Evolutionary conservation across 352 stramenopile species (phyloP).

Genomic region (Halophytophthora polymorphica): DNA sequence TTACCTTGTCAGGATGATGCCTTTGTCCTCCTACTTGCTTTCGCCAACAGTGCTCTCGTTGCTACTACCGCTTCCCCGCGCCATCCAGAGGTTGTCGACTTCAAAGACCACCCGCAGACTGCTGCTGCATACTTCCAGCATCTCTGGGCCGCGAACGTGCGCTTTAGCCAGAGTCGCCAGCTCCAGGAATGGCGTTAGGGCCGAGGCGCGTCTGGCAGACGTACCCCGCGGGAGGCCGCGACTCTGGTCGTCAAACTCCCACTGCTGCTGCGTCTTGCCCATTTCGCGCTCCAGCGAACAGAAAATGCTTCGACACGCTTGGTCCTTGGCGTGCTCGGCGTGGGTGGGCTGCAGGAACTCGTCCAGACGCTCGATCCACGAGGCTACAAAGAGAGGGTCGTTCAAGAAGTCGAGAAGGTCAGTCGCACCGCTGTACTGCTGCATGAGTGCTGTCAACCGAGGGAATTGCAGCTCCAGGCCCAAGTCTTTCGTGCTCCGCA

Average conservation of each 20-base stretch:
- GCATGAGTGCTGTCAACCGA: slow-evolving; percentile 19
- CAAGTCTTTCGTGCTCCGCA: slow-evolving; percentile 32
- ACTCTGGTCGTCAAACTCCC: slow-evolving; percentile 55
- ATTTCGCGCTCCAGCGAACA: slow-evolving; percentile 55
- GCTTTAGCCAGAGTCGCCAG: slow-evolving; percentile 25
- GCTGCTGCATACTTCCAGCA: slow-evolving; percentile 37
- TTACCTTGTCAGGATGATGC: too few relatives aligned
- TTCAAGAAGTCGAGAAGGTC: slow-evolving; percentile 10
- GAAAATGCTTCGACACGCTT: slow-evolving; percentile 44
- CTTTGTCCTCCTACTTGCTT: too few relatives aligned
- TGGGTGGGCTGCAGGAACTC: slow-evolving; percentile 38
- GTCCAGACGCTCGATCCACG: slow-evolving; percentile 22
- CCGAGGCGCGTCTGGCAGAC: slow-evolving; percentile 21
- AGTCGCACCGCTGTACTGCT: slow-evolving; percentile 1
- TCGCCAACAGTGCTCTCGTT: slow-evolving; percentile 1
- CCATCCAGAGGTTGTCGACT: slow-evolving; percentile 46
- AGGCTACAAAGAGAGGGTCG: slow-evolving; percentile 23
- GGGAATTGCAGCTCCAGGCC: slow-evolving; percentile 36
- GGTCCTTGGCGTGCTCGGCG: slow-evolving; percentile 41
- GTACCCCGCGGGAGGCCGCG: slow-evolving; percentile 34
- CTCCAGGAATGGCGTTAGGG: slow-evolving; percentile 18
- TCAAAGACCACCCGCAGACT: slow-evolving; percentile 38
- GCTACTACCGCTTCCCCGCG: neutral
- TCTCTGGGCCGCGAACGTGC: slow-evolving; percentile 34
- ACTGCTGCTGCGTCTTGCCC: slow-evolving; percentile 49